These are phyloP conservation scores for Carallia pectinifolia DNA, from an alignment of 345 rosid genomes.

Conservation along the genomic window DNA sequence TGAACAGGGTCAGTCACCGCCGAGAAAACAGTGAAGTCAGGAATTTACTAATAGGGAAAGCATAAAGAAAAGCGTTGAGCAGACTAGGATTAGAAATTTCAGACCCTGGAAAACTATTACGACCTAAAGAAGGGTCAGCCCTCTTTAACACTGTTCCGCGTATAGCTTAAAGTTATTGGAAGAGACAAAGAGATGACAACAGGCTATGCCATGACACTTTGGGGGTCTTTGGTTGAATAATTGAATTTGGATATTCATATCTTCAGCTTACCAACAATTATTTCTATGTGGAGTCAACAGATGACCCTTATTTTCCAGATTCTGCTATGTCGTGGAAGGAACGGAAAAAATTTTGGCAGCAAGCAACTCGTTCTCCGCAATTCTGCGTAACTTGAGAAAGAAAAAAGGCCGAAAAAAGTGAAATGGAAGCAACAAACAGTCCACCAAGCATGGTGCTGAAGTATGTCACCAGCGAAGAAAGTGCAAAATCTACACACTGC, in stretches of 20 bases:
- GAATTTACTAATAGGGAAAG: slow-evolving; percentile 45
- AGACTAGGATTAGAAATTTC: slow-evolving; percentile 66
- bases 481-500: not conserved
- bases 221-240: no score
- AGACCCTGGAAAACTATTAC: slow-evolving; percentile 44
- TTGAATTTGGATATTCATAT: no score
- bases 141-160: not conserved
- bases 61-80: slow-evolving; percentile 31
- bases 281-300: no score
- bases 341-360: no score
- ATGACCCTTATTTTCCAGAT: no score
- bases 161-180: not conserved
- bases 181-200: not conserved
- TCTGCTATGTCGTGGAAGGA: no score
- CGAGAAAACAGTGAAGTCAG: slow-evolving; percentile 50
- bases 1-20: slow-evolving; percentile 36
- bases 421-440: slow-evolving; percentile 1
- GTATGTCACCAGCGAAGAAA: not conserved
- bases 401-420: not conserved
- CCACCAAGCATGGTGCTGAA: not conserved
- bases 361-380: no score
- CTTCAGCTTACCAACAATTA: no score
- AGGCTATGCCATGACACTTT: no score
- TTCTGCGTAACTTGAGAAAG: not conserved
- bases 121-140: slow-evolving; percentile 8